Base-by-base conservation (phyloP, 2,329 filamentous ascomycete genomes). In the Alternaria brassicae region DNA sequence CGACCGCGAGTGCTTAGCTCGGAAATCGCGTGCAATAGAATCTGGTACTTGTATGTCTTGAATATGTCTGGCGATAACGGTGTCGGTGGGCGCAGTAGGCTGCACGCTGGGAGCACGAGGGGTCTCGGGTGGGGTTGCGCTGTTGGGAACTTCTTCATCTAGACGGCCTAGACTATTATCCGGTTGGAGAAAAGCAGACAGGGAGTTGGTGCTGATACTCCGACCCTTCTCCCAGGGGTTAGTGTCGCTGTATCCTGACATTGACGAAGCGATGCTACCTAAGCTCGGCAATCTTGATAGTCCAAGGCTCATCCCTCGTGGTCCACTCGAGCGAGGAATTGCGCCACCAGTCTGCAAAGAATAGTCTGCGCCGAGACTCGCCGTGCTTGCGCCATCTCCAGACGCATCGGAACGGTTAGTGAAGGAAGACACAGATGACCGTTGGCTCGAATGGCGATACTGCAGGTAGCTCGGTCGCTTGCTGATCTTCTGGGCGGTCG, bases 21-120 rank as follows among this genome's bases (percentile, higher is more conserved):
- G 89, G 78, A 95, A 97, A 74, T 97, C 91, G 67, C 89, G 88
- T 4, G 91, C 92, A 59, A 97, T 83, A 5, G 92, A 95, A 70
- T 95, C 92, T 3, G 94, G 94, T 1, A 97, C 92, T 58, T 94
- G 91, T 13, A 98, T 92, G 71, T 94, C 93, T 68, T 91, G 90
- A 44, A 97, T 90, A 73, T 95, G 93, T 57, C 92, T 90, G 41
- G 93, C 89, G 70, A 97, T 91, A 50, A 93, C 89, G 2, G 93
- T 97, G 73, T 97, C 93, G 1, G 92, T 95, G 2, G 91, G 91
- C 6, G 89, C 86, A 19, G 85, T 81, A 10, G 75, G 71, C 42
- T 76, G 75, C 69, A 71, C 77, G 78, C 65, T 85, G 81, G 71
- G 83, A 82, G 59, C 88, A 81, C 75, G 86, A 1, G 94, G 94